Evolutionary conservation across 805 yeast genomes (phyloP).

Genomic region (Hanseniaspora guilliermondii): DNA sequence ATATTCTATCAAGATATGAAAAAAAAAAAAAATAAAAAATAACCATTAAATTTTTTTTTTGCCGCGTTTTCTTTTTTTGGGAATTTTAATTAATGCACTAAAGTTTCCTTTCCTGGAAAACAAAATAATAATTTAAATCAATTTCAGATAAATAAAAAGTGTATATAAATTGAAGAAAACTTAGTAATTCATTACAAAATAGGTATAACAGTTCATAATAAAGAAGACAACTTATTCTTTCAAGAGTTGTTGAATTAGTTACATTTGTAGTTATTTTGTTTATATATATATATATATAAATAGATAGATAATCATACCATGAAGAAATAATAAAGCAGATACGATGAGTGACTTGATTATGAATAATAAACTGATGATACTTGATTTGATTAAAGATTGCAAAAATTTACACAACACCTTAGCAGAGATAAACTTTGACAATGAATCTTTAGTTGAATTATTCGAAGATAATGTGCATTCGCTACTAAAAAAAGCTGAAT

Average conservation of each 20-base stretch:
- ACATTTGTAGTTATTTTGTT: too few relatives aligned
- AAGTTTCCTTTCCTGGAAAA: background rate
- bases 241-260: too few relatives aligned
- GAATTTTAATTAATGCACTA: background rate
- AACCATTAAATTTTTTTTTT: too few relatives aligned
- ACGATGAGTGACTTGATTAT: background rate
- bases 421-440: background rate
- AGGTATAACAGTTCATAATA: too few relatives aligned
- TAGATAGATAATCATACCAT: too few relatives aligned
- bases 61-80: background rate
- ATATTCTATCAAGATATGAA: background rate
- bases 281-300: too few relatives aligned
- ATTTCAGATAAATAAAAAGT: background rate
- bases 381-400: constrained; percentile 16
- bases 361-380: background rate
- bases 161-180: too few relatives aligned
- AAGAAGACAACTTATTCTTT: too few relatives aligned
- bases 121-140: background rate
- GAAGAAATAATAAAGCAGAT: background rate
- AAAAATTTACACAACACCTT: constrained; percentile 19
- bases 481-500: constrained; percentile 26
- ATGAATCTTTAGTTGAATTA: background rate
- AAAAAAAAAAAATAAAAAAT: too few relatives aligned
- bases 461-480: constrained; percentile 19
- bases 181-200: too few relatives aligned